A percentile compares a stretch with the other conserved stretches of the same genome.
Conservation (phyloP, 2,329 filamentous ascomycete genomes). For the Venturia nashicola region DNA sequence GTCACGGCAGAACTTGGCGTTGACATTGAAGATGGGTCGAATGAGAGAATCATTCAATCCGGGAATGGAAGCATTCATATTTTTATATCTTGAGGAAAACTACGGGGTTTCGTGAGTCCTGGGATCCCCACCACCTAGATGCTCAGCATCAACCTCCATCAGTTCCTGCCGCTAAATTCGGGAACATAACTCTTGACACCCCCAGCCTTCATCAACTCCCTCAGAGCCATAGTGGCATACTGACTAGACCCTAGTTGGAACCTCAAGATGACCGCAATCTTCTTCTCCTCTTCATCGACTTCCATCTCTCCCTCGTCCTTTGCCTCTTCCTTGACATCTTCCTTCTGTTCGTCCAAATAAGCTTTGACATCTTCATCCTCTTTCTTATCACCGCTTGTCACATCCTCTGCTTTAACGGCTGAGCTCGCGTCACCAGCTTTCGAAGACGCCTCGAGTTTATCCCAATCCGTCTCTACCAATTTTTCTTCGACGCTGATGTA, state of each 20-base stretch:
- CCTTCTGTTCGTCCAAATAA: constrained; percentile 13
- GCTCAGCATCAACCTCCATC: not conserved
- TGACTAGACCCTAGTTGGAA: constrained; percentile 68
- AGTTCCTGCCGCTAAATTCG: constrained; percentile 2
- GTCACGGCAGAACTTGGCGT: not conserved
- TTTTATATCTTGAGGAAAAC: too few relatives aligned
- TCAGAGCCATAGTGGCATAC: constrained; percentile 73
- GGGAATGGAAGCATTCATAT: too few relatives aligned
- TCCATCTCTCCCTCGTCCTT: constrained; percentile 9
- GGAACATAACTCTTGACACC: constrained; percentile 29
- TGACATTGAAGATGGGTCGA: not conserved
- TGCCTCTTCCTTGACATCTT: constrained; percentile 12
- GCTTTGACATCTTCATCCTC: constrained; percentile 15
- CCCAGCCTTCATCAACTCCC: constrained; percentile 62
- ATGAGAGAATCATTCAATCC: too few relatives aligned
- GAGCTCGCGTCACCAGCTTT: not conserved
- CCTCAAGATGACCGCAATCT: constrained; percentile 58
- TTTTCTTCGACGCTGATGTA: constrained; percentile 68
- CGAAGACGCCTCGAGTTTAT: constrained; percentile 1
- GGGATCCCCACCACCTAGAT: too few relatives aligned
- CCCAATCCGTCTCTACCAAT: constrained; percentile 68
- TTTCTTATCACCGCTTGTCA: constrained; percentile 11
- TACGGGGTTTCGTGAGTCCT: too few relatives aligned
- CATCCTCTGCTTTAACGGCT: not conserved
- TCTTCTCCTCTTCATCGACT: constrained; percentile 22